Evolutionary conservation across 345 rosid genomes (phyloP), one percentile per base, ranked within the genome.

Genomic region (Bretschneidera sinensis): DNA sequence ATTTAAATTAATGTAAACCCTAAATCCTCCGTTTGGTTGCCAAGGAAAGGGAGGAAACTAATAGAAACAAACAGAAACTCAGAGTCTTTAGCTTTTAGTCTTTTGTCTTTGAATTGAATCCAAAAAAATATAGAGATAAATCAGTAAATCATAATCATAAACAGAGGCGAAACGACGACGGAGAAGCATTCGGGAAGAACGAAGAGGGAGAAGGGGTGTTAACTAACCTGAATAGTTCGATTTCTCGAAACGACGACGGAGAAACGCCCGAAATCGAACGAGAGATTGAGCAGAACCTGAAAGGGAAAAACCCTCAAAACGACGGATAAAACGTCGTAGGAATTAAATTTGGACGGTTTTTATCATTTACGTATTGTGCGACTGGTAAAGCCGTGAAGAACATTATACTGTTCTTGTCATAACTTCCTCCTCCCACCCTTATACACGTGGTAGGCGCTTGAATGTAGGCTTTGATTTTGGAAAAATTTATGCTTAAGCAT

Each of bases 231-330:
- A 57, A 63, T 55, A 21, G 54, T 55, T 5, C 4, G 45, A 39
- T 39, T 39, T 39, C 60, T 39, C 75, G 63, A 86, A 86, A 86
- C 87, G 87, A 86, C 85, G 81, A 71, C 83, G 85, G 83, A 66
- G 62, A 62, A 58, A 64, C 43, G 34, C 54, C 49, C 60, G 31
- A 53, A 59, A 61, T 14, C 55, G 61, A 45, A 64, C 55, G 59
- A 19, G 54, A 58, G 51, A 55, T 54, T 55, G 63, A 57, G 68
- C 63, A 57, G 22, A 66, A 73, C 58, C 73, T 54, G 56, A 55
- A 54, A 34, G 11, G 14, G 18, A 48, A 58, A 56, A 69, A 60
- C 79, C 71, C 76, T 67, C 83, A 81, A 81, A 81, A 81, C 86
- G 86, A 81, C 86, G 78, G 65, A 55, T 72, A 62, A 54, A 35